Evolutionary conservation across 1,284 basidiomycete genomes (phyloP).

Genomic region (Rhodotorula sp.): DNA sequence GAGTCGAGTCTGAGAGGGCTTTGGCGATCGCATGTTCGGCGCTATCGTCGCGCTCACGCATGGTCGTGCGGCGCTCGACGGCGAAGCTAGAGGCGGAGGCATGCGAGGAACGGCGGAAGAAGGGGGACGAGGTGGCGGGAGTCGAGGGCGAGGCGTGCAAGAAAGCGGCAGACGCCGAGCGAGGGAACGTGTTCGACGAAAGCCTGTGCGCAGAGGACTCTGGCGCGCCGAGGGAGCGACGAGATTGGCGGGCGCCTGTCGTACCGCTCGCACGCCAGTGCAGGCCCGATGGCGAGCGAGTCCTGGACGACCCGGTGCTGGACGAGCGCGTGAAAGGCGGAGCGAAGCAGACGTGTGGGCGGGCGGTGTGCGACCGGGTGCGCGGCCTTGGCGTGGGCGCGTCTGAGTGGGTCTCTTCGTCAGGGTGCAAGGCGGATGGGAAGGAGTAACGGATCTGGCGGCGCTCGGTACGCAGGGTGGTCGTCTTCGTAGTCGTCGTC

Average conservation of each 20-base stretch:
- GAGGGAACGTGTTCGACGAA: background rate
- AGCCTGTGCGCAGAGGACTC: background rate
- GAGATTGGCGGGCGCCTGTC: background rate
- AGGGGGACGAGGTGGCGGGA: background rate
- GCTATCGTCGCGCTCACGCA: background rate
- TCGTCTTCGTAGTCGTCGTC: slow-evolving; percentile 22
- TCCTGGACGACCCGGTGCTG: background rate
- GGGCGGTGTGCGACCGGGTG: background rate
- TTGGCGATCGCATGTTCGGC: no score
- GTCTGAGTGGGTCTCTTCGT: no score
- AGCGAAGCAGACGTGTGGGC: background rate
- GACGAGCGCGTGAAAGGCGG: background rate
- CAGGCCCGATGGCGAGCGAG: background rate
- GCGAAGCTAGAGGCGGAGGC: background rate
- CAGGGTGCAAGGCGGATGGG: background rate
- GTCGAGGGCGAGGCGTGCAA: no score
- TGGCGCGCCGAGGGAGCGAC: background rate
- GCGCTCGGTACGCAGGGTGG: slow-evolving; percentile 20
- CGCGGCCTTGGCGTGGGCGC: background rate
- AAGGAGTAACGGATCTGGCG: slow-evolving; percentile 25
- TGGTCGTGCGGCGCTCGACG: background rate
- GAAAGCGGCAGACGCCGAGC: background rate
- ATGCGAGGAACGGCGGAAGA: background rate
- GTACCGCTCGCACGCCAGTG: no score
- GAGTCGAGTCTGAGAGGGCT: background rate